These are phyloP conservation scores for Globisporangium lucens DNA, from an alignment of 352 stramenopile genomes.

Conservation along the genomic window DNA sequence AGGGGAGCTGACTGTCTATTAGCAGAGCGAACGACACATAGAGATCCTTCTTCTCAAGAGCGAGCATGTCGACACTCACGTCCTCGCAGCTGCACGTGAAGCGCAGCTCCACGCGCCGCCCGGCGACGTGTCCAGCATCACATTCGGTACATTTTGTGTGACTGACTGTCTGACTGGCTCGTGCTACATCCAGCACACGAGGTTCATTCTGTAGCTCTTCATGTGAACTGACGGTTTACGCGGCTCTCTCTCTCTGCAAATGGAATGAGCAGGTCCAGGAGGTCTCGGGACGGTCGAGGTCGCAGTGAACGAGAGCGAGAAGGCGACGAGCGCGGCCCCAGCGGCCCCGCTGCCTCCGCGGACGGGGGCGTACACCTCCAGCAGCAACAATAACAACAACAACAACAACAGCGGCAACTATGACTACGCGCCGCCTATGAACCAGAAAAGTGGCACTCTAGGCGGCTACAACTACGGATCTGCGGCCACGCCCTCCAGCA, in stretches of 20 bases:
- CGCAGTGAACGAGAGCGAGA: conserved; percentile 3
- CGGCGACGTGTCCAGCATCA: conserved; percentile 60
- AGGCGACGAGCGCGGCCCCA: background rate
- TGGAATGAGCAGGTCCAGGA: conserved; percentile 17
- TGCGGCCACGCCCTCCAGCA: background rate
- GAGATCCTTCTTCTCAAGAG: background rate
- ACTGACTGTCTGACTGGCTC: background rate
- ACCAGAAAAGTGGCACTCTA: background rate
- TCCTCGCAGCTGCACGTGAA: conserved; percentile 73
- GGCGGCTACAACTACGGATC: background rate
- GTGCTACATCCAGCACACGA: background rate
- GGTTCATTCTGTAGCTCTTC: background rate
- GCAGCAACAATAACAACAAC: background rate
- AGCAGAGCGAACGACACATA: too few relatives aligned
- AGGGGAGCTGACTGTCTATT: too few relatives aligned
- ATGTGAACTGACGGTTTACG: background rate
- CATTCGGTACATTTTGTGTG: conserved; percentile 42
- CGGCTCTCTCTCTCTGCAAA: background rate
- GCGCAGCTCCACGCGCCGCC: conserved; percentile 72
- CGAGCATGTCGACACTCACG: conserved; percentile 74
- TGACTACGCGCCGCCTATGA: conserved; percentile 7
- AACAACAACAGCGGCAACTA: conserved; percentile 10
- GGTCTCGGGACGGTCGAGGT: conserved; percentile 53
- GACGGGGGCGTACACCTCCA: conserved; percentile 8
- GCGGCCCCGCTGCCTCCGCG: background rate